Base-by-base conservation (phyloP, 2,329 filamentous ascomycete species). In the Cladosporium sp. region DNA sequence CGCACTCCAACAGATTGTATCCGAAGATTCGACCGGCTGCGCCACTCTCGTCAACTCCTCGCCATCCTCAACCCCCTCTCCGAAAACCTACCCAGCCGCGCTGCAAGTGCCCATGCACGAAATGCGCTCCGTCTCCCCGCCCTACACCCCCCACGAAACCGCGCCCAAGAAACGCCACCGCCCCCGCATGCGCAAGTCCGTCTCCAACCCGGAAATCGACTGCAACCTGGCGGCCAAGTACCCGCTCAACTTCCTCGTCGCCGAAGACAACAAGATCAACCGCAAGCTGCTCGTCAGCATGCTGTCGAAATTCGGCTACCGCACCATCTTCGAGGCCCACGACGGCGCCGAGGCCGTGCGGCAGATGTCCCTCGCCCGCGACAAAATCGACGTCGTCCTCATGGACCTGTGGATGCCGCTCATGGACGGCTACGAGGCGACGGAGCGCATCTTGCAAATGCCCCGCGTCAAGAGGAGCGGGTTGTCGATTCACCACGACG, bases 371-470 rank as follows among this genome's bases (percentile, higher is more conserved):
- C 29, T 54, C 9, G 58, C 55, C 43, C 62, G 55, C 15, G 58
- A 54, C 56, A 65, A 68, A 37, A 79, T 87, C 51, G 79, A 86
- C 59, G 76, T 85, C 2, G 75, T 88, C 19, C 69, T 88, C 38
- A 88, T 88, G 85, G 85, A 88, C 65, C 75, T 88, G 8, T 88
- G 85, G 85, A 88, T 88, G 83, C 85, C 85, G 1, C 73, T 82
- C 56, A 83, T 88, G 74, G 84, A 88, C 61, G 85, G 85, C 1
- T 88, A 86, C 56, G 80, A 87, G 61, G 85, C 85, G 2, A 80
- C 84, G 0, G 75, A 79, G 58, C 71, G 74, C 41, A 88, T 88
- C 38, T 67, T 86, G 71, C 19, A 76, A 83, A 71, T 52, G 59
- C n/a, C 15, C 19, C 2, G 37, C 15, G 18, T 38, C 37, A 20